Conservation (phyloP, 371 early-diverging fungal species). For the Blakeslea trispora region DNA sequence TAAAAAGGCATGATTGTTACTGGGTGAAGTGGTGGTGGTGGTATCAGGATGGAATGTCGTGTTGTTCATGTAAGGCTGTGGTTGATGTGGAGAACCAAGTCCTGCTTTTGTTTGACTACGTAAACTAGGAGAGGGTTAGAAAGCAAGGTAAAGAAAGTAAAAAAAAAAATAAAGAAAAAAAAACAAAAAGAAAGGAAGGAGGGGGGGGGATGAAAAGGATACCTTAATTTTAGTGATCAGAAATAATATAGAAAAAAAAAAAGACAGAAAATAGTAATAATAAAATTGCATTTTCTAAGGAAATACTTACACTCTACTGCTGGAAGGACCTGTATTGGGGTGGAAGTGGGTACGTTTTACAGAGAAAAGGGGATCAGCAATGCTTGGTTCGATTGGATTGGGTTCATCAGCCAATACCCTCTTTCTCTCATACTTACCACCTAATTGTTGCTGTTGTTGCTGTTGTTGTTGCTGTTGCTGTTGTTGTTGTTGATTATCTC, state of each 20-base stretch:
- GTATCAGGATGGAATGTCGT: conserved; percentile 8
- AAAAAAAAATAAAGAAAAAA: no score
- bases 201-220: no score
- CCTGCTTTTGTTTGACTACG: conserved; percentile 40
- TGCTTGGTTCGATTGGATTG: conserved; percentile 29
- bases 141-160: no score
- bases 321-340: conserved; percentile 27
- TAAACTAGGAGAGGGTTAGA: conserved; percentile 25
- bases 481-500: conserved; percentile 28
- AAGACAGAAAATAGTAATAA: background rate
- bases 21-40: background rate
- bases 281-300: background rate
- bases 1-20: background rate
- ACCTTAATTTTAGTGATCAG: background rate
- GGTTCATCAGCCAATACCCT: conserved; percentile 27
- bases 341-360: conserved; percentile 31
- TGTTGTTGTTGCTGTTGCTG: conserved; percentile 12
- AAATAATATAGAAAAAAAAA: background rate
- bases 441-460: conserved; percentile 19
- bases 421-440: conserved; percentile 39
- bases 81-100: conserved; percentile 16
- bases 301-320: conserved; percentile 35
- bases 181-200: no score
- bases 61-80: conserved; percentile 6
- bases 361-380: conserved; percentile 38